Evolutionary conservation across 441 rosid species (phyloP), one percentile per base, ranked within the genome.

Genomic region (Erodium trifolium): DNA sequence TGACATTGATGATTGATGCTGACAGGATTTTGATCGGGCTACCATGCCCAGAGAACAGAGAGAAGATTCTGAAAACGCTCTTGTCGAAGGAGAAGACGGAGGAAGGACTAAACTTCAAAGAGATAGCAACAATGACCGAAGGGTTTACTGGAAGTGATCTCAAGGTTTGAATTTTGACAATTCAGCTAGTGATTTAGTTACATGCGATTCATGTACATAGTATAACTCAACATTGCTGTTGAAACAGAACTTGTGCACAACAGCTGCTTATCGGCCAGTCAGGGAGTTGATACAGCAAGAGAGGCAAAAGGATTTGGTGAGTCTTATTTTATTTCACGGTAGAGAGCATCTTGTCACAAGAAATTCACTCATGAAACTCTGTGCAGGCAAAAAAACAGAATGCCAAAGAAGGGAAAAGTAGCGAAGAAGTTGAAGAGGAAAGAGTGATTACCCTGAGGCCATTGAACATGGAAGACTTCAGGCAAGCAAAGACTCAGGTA

Each of bases 401-500:
- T 41, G 45, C 45, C 12, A 41, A 41, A 8, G 45, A 41, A 41
- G 45, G 45, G 72, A 65, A 64, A 11, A 71, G 57, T 75, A 12
- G 12, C 14, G 68, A 69, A 41, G 84, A 71, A 31, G 68, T 13
- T 55, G 74, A 73, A 70, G 78, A 75, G 70, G 86, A 82, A 70
- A 83, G 89, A 68, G 78, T 78, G 3, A 78, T 89, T 47, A 78
- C 82, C 70, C 80, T 91, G 35, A 85, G 93, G 75, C 85, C 92
- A 17, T 82, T 89, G 66, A 85, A 82, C 76, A 84, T 81, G 82
- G 83, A 78, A 76, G 94, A 88, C 66, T 88, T 90, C 68, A 81
- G 76, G 79, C 84, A 78, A 63, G 92, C 96, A 62, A 91, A 87
- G 83, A 81, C 76, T 71, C 97, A 91, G 97, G 96, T 87, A 57